These are phyloP conservation scores for Nakazawaea sp. DNA, from an alignment of 805 yeast genomes.

Conservation along the genomic window DNA sequence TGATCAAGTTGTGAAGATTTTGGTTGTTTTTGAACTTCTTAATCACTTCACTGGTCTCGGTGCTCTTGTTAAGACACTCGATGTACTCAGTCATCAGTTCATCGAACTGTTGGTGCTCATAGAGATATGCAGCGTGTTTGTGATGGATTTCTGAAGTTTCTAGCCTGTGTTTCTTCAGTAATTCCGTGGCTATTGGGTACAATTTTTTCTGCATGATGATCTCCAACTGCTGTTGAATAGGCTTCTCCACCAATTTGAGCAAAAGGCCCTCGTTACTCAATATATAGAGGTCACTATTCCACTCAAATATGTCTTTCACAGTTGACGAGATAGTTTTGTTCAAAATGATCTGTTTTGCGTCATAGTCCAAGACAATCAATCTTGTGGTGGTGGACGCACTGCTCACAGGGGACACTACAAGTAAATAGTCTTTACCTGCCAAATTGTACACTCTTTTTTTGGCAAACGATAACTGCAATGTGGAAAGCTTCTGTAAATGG, in stretches of 20 bases:
- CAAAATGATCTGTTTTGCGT: conserved; percentile 64
- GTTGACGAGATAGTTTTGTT: conserved; percentile 61
- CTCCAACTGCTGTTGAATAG: conserved; percentile 60
- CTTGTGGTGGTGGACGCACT: conserved; percentile 40
- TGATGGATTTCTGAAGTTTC: conserved; percentile 35
- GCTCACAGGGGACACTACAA: conserved; percentile 48
- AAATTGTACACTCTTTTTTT: conserved; percentile 45
- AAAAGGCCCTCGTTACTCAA: conserved; percentile 73
- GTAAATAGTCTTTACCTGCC: conserved; percentile 38
- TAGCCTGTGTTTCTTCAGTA: conserved; percentile 39
- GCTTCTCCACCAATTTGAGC: conserved; percentile 59
- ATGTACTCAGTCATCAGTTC: conserved; percentile 74
- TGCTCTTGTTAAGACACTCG: conserved; percentile 33
- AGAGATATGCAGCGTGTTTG: conserved; percentile 67
- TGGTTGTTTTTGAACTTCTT: conserved; percentile 74
- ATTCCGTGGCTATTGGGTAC: conserved; percentile 62
- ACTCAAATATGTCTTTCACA: conserved; percentile 48
- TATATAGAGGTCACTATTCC: conserved; percentile 53
- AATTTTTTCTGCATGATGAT: conserved; percentile 63
- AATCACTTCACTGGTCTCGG: conserved; percentile 67
- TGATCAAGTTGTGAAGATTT: conserved; percentile 55
- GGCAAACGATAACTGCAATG: conserved; percentile 48
- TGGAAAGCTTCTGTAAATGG: conserved; percentile 43
- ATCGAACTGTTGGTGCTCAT: conserved; percentile 53
- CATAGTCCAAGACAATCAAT: conserved; percentile 60